These are phyloP conservation scores for Flaveria trinervia DNA, from an alignment of 129 eudicot species.

Conservation along the genomic window DNA sequence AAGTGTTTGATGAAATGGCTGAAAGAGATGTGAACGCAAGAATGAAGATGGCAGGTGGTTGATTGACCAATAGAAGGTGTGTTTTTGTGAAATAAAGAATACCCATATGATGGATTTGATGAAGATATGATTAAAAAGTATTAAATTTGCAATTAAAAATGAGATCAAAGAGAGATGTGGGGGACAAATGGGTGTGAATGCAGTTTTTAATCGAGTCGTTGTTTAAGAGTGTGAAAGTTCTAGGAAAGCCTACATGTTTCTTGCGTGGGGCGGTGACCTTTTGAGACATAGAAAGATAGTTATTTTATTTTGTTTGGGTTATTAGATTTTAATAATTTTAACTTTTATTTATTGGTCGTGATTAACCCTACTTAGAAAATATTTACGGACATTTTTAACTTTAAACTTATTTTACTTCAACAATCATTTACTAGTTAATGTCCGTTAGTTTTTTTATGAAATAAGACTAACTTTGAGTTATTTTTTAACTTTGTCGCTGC, in stretches of 20 bases:
- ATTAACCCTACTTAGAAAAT: too few species aligned
- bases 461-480: too few species aligned
- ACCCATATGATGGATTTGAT: conserved; percentile 1
- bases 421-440: too few species aligned
- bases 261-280: conserved; percentile 14
- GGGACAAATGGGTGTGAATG: conserved; percentile 10
- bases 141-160: background rate
- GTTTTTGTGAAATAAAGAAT: background rate
- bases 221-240: background rate
- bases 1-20: background rate
- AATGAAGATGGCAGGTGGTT: conserved; percentile 7
- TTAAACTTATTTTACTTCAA: too few species aligned
- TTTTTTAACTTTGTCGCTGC: too few species aligned
- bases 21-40: conserved; percentile 1
- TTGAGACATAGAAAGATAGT: background rate
- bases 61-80: conserved; percentile 1
- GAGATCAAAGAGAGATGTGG: background rate
- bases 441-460: too few species aligned
- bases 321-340: too few species aligned
- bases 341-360: too few species aligned
- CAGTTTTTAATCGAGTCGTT: background rate
- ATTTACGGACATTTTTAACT: too few species aligned
- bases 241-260: background rate
- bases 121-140: background rate
- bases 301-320: too few species aligned